Base-by-base conservation (phyloP, 345 rosid genomes). In the Aquilaria sinensis region DNA sequence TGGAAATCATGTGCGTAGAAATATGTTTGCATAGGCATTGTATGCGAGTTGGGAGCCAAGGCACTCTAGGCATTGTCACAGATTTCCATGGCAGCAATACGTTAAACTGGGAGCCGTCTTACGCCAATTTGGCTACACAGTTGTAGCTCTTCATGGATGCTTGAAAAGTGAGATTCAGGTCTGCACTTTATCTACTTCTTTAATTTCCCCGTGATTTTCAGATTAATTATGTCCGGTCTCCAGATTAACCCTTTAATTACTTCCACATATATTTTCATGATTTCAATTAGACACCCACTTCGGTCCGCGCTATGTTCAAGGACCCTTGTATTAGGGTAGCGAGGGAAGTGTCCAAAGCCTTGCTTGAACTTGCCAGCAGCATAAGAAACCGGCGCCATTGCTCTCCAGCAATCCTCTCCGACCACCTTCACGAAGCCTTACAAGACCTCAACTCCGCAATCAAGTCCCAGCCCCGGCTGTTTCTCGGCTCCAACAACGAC, bases 41-140 rank as follows among this genome's bases (percentile, higher is more conserved):
- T 78, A 91, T 71, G 88, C 96, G 16, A 86, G 90, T 50, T 91
- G 97, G 97, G 97, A 88, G 68, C 96, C 97, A 1, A 80, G 92
- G 75, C 88, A 79, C 63, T 78, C 84, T 0, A 71, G 81, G 64
- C 71, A 77, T 15, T 80, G 91, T 64, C 55, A 75, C 74, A 80
- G 71, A 58, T 81, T 76, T 57, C 97, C 97, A n/a, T 83, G 88
- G 84, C 82, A 75, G 63, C 92, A 85, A 53, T 88, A 91, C 55
- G 85, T 86, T 52, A 86, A 91, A 75, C 41, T 88, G 56, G 97
- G 97, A 66, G 78, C 85, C 41, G 84, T 83, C 67, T 91, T 91
- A 62, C 96, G 96, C 65, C 96, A 79, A 51, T 91, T 91, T 47
- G 88, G 96, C 57, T 86, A 88, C 64, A 80, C 85, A 15, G 76